Evolutionary conservation across 352 stramenopile species (phyloP).

Genomic region (Globisporangium nunn): DNA sequence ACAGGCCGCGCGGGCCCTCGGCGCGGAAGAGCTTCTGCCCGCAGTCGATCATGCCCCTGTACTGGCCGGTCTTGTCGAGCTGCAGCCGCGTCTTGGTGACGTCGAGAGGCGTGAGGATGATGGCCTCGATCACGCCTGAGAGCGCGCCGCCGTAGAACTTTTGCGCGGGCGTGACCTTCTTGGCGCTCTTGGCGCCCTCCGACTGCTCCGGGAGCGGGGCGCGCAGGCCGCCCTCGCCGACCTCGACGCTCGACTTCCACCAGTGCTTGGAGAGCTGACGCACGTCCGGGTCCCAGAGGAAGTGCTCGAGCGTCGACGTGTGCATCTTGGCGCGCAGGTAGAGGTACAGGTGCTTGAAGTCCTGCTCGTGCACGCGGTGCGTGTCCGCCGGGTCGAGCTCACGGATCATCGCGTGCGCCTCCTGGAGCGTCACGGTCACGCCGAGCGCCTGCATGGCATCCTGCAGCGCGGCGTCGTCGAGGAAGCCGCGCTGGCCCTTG

Average conservation of each 20-base stretch:
- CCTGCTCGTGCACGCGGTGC: slow-evolving; percentile 57
- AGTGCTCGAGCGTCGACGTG: slow-evolving; percentile 57
- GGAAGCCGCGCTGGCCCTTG: slow-evolving; percentile 52
- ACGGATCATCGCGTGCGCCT: slow-evolving; percentile 75
- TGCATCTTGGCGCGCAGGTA: slow-evolving; percentile 75
- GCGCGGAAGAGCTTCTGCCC: slow-evolving; percentile 72
- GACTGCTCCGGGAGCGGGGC: slow-evolving; percentile 31
- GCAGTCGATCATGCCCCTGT: slow-evolving; percentile 84
- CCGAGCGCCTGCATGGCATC: slow-evolving; percentile 55
- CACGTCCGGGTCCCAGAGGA: slow-evolving; percentile 79
- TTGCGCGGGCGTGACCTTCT: slow-evolving; percentile 61
- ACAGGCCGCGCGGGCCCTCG: slow-evolving; percentile 73
- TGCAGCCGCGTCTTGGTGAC: slow-evolving; percentile 88
- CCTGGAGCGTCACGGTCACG: slow-evolving; percentile 58
- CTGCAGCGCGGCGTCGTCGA: slow-evolving; percentile 62
- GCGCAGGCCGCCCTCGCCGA: slow-evolving; percentile 66
- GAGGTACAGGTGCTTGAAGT: slow-evolving; percentile 83
- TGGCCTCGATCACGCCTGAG: slow-evolving; percentile 80
- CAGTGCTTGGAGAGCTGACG: slow-evolving; percentile 81
- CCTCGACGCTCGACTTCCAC: slow-evolving; percentile 81
- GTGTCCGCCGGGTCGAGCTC: slow-evolving; percentile 60
- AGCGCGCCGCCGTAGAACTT: slow-evolving; percentile 81
- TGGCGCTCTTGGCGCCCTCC: slow-evolving; percentile 19
- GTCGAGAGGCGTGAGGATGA: slow-evolving; percentile 83
- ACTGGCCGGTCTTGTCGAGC: slow-evolving; percentile 81